Conservation (phyloP, 225 moss, liverwort and hornwort genomes). For the Neckera pumila region DNA sequence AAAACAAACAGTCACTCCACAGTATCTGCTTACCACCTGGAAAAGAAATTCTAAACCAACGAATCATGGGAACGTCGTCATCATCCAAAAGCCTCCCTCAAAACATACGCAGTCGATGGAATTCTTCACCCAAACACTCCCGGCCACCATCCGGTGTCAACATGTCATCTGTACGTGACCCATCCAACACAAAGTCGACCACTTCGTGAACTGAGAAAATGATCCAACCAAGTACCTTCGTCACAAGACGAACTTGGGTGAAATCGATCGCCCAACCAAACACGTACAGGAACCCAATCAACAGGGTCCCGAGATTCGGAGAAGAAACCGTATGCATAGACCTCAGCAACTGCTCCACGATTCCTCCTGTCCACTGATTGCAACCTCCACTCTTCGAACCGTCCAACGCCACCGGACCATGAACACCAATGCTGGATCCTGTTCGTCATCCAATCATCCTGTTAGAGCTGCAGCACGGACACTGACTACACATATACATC, state of each 20-base stretch:
- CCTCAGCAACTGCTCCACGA: conserved; percentile 76
- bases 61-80: not conserved
- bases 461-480: not conserved
- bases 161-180: not conserved
- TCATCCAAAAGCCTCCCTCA: too few species aligned
- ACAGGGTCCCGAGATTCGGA: conserved; percentile 72
- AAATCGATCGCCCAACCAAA: conserved; percentile 92
- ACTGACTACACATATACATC: not conserved
- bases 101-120: not conserved
- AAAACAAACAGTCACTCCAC: not conserved
- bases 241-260: conserved; percentile 74
- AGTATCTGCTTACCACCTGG: too few species aligned
- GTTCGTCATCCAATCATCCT: not conserved
- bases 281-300: conserved; percentile 77
- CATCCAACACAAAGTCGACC: not conserved
- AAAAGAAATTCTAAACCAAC: not conserved
- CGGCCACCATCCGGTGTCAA: not conserved
- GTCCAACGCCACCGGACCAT: not conserved
- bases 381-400: conserved; percentile 26
- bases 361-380: conserved; percentile 60
- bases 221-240: conserved; percentile 43
- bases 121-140: not conserved
- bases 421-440: conserved; percentile 11
- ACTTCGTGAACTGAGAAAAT: not conserved
- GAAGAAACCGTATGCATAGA: conserved; percentile 79